Evolutionary conservation across 73 alveolate species (phyloP).

Genomic region (Tetrahymena elliotti): DNA sequence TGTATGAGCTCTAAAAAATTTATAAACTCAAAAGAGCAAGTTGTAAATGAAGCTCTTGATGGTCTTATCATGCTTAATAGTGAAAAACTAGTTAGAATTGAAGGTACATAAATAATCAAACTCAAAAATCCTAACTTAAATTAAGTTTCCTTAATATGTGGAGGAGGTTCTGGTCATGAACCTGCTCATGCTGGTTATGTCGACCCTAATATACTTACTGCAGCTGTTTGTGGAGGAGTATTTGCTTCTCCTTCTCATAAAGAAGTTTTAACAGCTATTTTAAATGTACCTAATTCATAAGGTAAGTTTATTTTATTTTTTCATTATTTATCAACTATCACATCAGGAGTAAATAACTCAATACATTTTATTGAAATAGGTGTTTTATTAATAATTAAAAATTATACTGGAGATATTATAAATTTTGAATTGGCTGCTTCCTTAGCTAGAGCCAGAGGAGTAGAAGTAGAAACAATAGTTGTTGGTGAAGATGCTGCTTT

Average conservation of each 20-base stretch:
- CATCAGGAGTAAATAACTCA: no score
- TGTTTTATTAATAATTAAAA: conserved; percentile 40
- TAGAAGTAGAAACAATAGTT: conserved; percentile 41
- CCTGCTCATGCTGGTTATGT: conserved; percentile 61
- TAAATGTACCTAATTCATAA: neutral
- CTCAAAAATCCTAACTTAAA: neutral
- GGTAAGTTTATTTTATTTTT: no score
- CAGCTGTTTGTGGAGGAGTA: conserved; percentile 56
- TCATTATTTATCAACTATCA: no score
- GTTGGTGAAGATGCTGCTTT: conserved; percentile 54
- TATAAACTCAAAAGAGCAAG: neutral
- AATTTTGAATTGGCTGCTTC: conserved; percentile 46
- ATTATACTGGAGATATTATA: conserved; percentile 49
- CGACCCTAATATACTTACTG: conserved; percentile 35
- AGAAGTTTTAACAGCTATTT: conserved; percentile 43
- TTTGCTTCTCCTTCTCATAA: conserved; percentile 56
- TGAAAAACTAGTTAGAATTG: neutral
- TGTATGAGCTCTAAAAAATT: neutral
- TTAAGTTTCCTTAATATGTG: conserved; percentile 46
- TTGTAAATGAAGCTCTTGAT: neutral
- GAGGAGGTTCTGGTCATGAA: conserved; percentile 60
- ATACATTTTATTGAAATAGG: neutral
- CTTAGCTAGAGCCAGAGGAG: conserved; percentile 20
- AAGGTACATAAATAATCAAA: neutral
- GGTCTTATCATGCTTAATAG: neutral